Evolutionary conservation across 768 basidiomycete genomes (phyloP), one percentile per base, ranked within the genome.

Genomic region (Candolleomyces aberdarensis): DNA sequence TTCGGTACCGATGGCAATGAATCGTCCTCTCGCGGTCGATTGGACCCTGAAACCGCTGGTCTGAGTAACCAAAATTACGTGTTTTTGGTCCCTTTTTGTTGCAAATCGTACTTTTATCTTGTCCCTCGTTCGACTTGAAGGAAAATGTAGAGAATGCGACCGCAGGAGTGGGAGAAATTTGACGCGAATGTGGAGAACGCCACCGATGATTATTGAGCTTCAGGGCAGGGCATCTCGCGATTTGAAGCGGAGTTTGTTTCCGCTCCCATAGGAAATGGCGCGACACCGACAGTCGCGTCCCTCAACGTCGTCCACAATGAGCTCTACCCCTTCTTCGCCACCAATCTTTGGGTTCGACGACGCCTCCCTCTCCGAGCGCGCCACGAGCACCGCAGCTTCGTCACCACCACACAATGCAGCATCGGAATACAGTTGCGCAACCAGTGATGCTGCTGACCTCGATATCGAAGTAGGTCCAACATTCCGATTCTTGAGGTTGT

Each of bases 361-460:
- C 69, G 15, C 44, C 44, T 46, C n/a, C 4, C 22, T 51, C 19
- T 64, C 43, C 59, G 62, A 36, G 31, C 61, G 1, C 14, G 60
- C 57, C 19, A 46, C 69, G 10, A 74, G 71, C 59, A 67, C 69
- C 0, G 62, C 70, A 1, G 63, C 69, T 9, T 69, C 73, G 8
- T 66, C 68, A 19, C 70, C 72, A 51, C 68, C 72, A 19, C 47
- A 60, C 1, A 53, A 69, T 54, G 58, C 65, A 50, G 57, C 61
- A 8, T 71, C 71, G 7, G 69, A 69, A n/a, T 68, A 64, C 43
- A 69, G 69, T 54, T 59, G 64, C 40, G 66, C 68, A 14, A 70
- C 64, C 26, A 69, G 66, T 47, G 68, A 67, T 20, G 56, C 50
- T 4, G 60, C 62, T n/a, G 39, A 51, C 10, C 39, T 26, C 17